These are phyloP conservation scores for Bimuria novae-zelandiae DNA, from an alignment of 2,329 filamentous ascomycete species.

Conservation along the genomic window DNA sequence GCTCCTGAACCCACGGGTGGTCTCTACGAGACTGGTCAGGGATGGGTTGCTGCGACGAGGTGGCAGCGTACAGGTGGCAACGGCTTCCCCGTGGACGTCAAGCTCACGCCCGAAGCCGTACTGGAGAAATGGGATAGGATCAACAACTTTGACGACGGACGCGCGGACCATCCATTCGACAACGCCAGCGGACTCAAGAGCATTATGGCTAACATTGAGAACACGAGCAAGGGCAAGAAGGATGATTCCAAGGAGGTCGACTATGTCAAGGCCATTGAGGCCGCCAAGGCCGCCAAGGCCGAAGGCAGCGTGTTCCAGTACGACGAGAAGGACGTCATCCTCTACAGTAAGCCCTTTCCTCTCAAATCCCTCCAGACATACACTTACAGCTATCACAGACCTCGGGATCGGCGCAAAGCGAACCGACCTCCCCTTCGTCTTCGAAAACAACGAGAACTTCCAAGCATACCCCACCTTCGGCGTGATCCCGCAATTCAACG, in stretches of 20 bases:
- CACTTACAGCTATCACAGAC: conserved; percentile 53
- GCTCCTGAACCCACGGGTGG: conserved; percentile 84
- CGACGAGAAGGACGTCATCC: conserved; percentile 83
- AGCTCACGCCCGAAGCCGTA: conserved; percentile 79
- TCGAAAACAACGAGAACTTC: conserved; percentile 90
- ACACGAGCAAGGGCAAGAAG: conserved; percentile 62
- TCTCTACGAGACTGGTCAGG: conserved; percentile 92
- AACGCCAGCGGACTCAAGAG: conserved; percentile 77
- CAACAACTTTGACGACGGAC: conserved; percentile 82
- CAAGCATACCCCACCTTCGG: conserved; percentile 94
- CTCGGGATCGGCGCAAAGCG: conserved; percentile 90
- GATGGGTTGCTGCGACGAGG: conserved; percentile 88
- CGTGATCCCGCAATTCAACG: conserved; percentile 92
- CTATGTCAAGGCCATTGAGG: conserved; percentile 74
- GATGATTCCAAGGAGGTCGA: conserved; percentile 63
- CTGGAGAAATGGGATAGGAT: conserved; percentile 68
- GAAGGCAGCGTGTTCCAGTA: conserved; percentile 80
- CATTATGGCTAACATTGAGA: conserved; percentile 83
- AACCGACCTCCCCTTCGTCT: conserved; percentile 84
- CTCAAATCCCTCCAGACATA: background rate
- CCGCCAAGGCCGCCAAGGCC: conserved; percentile 72
- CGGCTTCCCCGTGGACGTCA: conserved; percentile 86
- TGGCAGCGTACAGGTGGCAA: conserved; percentile 93
- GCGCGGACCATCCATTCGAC: conserved; percentile 84
- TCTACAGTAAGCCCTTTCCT: conserved; percentile 67